Evolutionary conservation across 2,329 filamentous ascomycete species (phyloP).

Genomic region (Pezizomycotina sp.): DNA sequence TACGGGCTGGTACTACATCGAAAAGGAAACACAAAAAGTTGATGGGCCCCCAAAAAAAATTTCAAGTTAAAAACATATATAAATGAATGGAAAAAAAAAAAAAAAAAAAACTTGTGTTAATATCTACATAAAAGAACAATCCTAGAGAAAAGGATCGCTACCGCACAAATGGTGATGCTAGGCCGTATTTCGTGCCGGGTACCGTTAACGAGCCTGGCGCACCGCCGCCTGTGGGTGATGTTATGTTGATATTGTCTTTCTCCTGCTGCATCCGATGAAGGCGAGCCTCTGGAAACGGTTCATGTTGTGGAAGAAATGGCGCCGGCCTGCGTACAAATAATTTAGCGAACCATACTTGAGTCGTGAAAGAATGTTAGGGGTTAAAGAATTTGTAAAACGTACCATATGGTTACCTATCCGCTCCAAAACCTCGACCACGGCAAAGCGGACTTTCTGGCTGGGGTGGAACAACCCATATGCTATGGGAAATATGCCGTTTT

Average conservation of each 20-base stretch:
- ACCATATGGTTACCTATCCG: conserved; percentile 58
- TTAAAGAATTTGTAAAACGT: neutral
- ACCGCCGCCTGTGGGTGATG: conserved; percentile 18
- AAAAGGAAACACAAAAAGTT: conserved; percentile 14
- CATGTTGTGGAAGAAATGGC: conserved; percentile 79
- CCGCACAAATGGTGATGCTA: neutral
- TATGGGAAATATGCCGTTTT: conserved; percentile 79
- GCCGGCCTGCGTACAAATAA: conserved; percentile 50
- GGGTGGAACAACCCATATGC: conserved; percentile 86
- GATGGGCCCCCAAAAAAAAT: conserved; percentile 1
- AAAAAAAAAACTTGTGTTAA: conserved; percentile 9
- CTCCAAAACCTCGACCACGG: conserved; percentile 64
- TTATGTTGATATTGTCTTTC: conserved; percentile 28
- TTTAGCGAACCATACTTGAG: conserved; percentile 1
- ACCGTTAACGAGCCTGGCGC: conserved; percentile 13
- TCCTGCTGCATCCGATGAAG: conserved; percentile 61
- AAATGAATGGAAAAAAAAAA: conserved; percentile 11
- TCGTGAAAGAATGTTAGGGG: too few species aligned
- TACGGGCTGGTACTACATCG: conserved; percentile 10
- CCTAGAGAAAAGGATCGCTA: conserved; percentile 5
- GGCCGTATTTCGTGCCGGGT: too few species aligned
- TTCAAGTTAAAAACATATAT: conserved; percentile 4
- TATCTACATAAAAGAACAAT: conserved; percentile 11
- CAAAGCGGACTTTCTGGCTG: conserved; percentile 58
- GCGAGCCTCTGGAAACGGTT: conserved; percentile 80